Percentiles rank a stretch among this genome's conserved stretches.
These are phyloP conservation scores for Kregervanrija pseudodelftensis DNA, from an alignment of 805 yeast genomes.

Conservation along the genomic window DNA sequence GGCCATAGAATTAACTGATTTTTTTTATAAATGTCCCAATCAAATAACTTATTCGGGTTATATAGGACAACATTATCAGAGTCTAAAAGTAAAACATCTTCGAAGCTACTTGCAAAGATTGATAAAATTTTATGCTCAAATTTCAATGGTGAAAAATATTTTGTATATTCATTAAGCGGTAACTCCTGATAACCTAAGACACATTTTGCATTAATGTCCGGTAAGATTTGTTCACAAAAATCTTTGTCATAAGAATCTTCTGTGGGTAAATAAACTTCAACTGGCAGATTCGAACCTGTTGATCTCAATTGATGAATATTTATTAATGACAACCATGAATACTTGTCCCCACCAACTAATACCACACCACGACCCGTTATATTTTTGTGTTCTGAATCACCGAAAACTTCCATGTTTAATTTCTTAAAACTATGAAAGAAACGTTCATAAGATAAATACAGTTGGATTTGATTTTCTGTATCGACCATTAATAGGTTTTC, in stretches of 20 bases:
- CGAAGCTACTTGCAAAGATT: slow-evolving; percentile 38
- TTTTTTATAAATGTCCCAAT: slow-evolving; percentile 34
- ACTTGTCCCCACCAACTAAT: slow-evolving; percentile 47
- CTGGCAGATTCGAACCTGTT: slow-evolving; percentile 39
- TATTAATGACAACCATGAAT: slow-evolving; percentile 42
- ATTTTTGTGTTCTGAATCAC: slow-evolving; percentile 8
- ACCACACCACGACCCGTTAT: slow-evolving; percentile 32
- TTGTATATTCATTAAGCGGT: slow-evolving; percentile 22
- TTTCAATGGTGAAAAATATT: slow-evolving; percentile 31
- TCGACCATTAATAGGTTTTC: slow-evolving; percentile 36
- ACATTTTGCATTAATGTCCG: slow-evolving; percentile 39
- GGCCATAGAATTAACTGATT: slow-evolving; percentile 56
- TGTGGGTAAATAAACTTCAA: slow-evolving; percentile 43
- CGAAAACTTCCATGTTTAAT: slow-evolving; percentile 32
- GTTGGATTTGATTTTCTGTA: slow-evolving; percentile 17
- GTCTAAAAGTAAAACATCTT: slow-evolving; percentile 41
- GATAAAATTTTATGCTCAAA: slow-evolving; percentile 48
- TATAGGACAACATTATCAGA: slow-evolving; percentile 42
- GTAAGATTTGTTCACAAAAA: slow-evolving; percentile 37
- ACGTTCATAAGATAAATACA: slow-evolving; percentile 12
- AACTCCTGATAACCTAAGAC: slow-evolving; percentile 30
- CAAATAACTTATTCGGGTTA: slow-evolving; percentile 39
- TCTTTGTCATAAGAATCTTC: slow-evolving; percentile 37
- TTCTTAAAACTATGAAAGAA: slow-evolving; percentile 15
- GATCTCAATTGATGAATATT: slow-evolving; percentile 40